Evolutionary conservation across 257 asterid genomes (phyloP).

Genomic region (Solanum commersonii): DNA sequence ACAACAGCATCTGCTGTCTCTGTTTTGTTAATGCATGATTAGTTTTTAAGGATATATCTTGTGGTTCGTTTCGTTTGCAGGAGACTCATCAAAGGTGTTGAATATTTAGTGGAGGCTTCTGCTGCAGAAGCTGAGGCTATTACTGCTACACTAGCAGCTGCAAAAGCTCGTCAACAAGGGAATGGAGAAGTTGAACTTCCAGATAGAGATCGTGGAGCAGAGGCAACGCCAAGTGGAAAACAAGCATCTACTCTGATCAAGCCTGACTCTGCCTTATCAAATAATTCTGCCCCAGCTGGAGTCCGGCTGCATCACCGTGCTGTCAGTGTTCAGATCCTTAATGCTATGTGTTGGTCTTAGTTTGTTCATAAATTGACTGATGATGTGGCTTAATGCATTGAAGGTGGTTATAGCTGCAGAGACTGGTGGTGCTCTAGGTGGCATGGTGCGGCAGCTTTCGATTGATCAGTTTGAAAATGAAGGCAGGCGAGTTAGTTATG

Average conservation of each 20-base stretch:
- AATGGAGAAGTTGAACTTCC: conserved; percentile 93
- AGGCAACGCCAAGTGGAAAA: conserved; percentile 95
- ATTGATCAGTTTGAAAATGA: conserved; percentile 98
- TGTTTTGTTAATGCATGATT: background rate
- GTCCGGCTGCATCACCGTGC: conserved; percentile 99
- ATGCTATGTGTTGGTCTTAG: background rate
- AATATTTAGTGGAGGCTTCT: conserved; percentile 93
- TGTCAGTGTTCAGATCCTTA: conserved; percentile 43
- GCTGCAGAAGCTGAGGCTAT: conserved; percentile 99
- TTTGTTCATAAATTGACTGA: conserved; percentile 2
- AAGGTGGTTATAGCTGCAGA: conserved; percentile 99
- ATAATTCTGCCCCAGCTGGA: conserved; percentile 72
- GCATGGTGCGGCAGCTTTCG: conserved; percentile 98
- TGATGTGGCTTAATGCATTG: conserved; percentile 12
- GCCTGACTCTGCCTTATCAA: conserved; percentile 66
- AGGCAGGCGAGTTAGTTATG: conserved; percentile 97
- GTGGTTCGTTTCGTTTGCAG: conserved; percentile 27
- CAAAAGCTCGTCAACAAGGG: conserved; percentile 81
- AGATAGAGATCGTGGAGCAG: conserved; percentile 95
- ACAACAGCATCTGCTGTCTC: conserved; percentile 1
- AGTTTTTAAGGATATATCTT: background rate
- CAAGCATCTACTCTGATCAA: conserved; percentile 62
- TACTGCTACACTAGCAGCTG: conserved; percentile 91
- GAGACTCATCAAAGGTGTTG: conserved; percentile 84
- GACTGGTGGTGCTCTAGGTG: conserved; percentile 97